phyloP scores from a whole-genome alignment of 2,329 filamentous ascomycete species.

The Amylocarpus encephaloides region DNA sequence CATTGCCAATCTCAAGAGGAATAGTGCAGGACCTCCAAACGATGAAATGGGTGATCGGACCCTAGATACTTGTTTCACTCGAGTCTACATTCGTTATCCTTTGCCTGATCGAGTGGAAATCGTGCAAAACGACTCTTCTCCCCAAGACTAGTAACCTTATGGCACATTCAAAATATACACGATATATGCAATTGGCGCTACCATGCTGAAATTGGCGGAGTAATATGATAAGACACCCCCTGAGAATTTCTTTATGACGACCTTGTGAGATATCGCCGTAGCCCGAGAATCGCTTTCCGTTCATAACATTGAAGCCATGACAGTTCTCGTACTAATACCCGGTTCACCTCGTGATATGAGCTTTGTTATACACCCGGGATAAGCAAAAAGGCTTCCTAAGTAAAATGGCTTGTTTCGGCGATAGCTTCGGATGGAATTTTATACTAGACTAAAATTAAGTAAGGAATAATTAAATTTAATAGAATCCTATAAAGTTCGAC shows the following conservation, averaged over 20 bases:
- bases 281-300: conserved; percentile 43
- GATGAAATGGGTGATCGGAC: conserved; percentile 40
- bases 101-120: conserved; percentile 42
- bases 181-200: conserved; percentile 46
- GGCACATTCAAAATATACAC: conserved; percentile 46
- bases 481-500: no score
- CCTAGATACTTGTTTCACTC: conserved; percentile 39
- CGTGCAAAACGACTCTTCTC: conserved; percentile 34
- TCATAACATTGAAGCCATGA: conserved; percentile 47
- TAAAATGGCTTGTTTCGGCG: no score
- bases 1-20: conserved; percentile 35
- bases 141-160: conserved; percentile 39
- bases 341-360: no score
- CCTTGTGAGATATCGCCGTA: conserved; percentile 42
- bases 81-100: conserved; percentile 43
- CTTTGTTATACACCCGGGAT: no score
- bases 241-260: conserved; percentile 43
- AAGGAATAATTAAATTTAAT: no score
- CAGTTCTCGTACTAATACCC: conserved; percentile 41
- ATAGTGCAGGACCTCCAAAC: conserved; percentile 40
- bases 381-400: no score
- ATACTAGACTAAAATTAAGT: no score
- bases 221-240: conserved; percentile 36
- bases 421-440: no score
- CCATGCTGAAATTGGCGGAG: conserved; percentile 42